A percentile compares a stretch with the other conserved stretches of the same genome.
Evolutionary conservation across 768 basidiomycete genomes (phyloP).

Genomic region (Termitomyces sp.): DNA sequence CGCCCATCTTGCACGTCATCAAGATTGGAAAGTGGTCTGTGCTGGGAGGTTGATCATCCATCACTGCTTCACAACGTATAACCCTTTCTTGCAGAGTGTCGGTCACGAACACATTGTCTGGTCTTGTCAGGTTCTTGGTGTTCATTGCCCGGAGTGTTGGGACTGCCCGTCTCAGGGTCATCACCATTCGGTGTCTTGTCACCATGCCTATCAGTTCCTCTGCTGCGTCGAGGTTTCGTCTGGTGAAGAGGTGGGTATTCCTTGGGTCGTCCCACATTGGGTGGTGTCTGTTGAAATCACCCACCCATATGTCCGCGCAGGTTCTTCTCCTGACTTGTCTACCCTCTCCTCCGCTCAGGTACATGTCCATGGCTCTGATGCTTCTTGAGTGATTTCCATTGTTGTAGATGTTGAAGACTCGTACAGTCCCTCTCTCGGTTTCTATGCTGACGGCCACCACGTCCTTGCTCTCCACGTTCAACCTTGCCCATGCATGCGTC

Average conservation of each 20-base stretch:
- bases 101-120: not conserved
- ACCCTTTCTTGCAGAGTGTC: not conserved
- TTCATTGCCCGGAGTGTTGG: not conserved
- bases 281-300: not conserved
- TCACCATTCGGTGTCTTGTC: not conserved
- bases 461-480: not conserved
- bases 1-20: not conserved
- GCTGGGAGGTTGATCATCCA: not conserved
- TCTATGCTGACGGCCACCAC: slow-evolving; percentile 19
- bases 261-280: not conserved
- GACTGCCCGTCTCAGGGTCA: not conserved
- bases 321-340: not conserved
- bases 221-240: slow-evolving; percentile 10
- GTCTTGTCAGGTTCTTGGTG: not conserved
- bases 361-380: not conserved
- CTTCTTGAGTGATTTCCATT: not conserved
- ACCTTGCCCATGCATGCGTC: slow-evolving; percentile 13
- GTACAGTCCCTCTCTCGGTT: slow-evolving; percentile 9
- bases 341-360: not conserved
- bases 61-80: not conserved
- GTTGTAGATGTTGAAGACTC: slow-evolving; percentile 2
- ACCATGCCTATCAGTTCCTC: slow-evolving; percentile 3
- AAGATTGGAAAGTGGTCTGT: not conserved
- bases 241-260: slow-evolving; percentile 28
- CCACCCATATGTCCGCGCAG: not conserved